phyloP scores from a whole-genome alignment of 1,139 yeast species.

The Suhomyces bolitotheri region DNA sequence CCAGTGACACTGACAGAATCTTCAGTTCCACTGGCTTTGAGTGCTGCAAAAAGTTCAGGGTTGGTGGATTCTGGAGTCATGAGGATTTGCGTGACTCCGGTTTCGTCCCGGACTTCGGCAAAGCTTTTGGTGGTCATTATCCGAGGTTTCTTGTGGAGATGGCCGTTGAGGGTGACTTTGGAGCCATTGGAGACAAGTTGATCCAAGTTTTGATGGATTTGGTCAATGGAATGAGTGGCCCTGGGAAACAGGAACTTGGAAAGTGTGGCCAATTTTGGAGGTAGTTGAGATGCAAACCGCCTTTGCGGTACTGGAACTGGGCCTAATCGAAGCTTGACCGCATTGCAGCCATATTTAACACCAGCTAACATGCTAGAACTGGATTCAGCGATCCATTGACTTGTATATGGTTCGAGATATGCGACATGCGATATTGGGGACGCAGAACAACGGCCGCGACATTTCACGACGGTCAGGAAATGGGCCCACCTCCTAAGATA shows the following conservation, averaged over 20 bases:
- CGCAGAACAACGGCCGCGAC: too few species aligned
- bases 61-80: slow-evolving; percentile 44
- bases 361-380: too few species aligned
- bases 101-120: slow-evolving; percentile 70
- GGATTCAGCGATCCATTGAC: too few species aligned
- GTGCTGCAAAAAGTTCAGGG: slow-evolving; percentile 35
- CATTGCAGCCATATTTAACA: too few species aligned
- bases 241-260: slow-evolving; percentile 41
- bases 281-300: slow-evolving; percentile 16
- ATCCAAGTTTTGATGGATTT: slow-evolving; percentile 16
- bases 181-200: slow-evolving; percentile 14
- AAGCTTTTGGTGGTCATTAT: slow-evolving; percentile 52
- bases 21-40: slow-evolving; percentile 59
- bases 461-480: too few species aligned
- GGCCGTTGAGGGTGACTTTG: slow-evolving; percentile 61
- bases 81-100: slow-evolving; percentile 70
- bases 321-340: too few species aligned
- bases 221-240: slow-evolving; percentile 34
- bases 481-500: too few species aligned
- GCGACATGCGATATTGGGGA: too few species aligned
- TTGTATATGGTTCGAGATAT: too few species aligned
- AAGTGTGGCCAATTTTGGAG: slow-evolving; percentile 26
- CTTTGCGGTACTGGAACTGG: background rate
- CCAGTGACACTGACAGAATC: slow-evolving; percentile 79
- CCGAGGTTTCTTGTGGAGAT: slow-evolving; percentile 74